Evolutionary conservation across 1,284 basidiomycete species (phyloP), one percentile per base, ranked within the genome.

Genomic region (Sphagnurus paluster): DNA sequence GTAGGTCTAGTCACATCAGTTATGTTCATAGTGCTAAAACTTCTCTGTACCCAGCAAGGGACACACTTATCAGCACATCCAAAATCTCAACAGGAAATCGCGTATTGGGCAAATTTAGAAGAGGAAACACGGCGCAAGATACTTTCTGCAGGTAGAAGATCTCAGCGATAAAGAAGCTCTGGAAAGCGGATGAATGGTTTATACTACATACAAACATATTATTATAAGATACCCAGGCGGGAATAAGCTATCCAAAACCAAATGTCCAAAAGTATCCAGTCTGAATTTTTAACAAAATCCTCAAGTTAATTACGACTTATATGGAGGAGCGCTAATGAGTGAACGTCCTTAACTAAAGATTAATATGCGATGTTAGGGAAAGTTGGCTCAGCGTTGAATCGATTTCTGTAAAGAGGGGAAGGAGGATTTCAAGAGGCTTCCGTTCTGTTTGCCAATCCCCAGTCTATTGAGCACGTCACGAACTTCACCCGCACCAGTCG

Each of bases 401-500:
- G 47, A 39, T 46, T 54, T 61, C 41, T 57, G 60, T 30, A 56
- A 32, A n/a, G 59, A 52, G 10, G 70, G 67, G 60, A 87, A 85
- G 26, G 88, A 84, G 7, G 84, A 73, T 63, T 87, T 89, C 33
- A 88, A 64, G 35, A 84, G 66, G 52, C 70, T 78, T 39, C 76
- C 77, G 53, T 75, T 81, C 56, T 81, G 76, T 63, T 82, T 87
- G 20, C 87, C 84, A 52, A 90, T 86, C 17, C 87, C 87, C 13
- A 91, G 70, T 54, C 76, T 84, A 53, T 85, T 87, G 50, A 91
- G 66, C 42, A 90, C 82, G 53, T 91, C 88, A 44, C 81, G 74
- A 43, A 90, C 87, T 62, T 91, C 87, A n/a, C 74, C 80, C 14
- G 86, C 69, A 8, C 77, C 77, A 39, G 74, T 65, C 4, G 75